phyloP scores from a whole-genome alignment of 352 stramenopile species.

The Globisporangium irregulare region DNA sequence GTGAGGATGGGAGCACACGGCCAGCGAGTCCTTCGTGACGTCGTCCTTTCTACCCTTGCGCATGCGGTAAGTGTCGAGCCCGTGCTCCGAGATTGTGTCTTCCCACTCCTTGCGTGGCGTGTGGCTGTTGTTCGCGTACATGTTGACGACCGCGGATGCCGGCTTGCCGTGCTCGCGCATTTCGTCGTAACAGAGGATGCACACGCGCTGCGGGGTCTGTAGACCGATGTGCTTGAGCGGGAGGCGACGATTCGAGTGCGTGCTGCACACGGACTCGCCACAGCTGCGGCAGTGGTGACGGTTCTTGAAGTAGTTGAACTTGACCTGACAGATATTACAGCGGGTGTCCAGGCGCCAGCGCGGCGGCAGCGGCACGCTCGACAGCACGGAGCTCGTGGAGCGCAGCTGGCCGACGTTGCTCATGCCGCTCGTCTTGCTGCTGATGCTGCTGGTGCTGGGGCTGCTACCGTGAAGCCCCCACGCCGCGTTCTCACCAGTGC shows the following conservation, averaged over 20 bases:
- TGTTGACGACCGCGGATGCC: constrained; percentile 68
- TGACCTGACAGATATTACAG: constrained; percentile 82
- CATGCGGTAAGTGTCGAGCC: not conserved
- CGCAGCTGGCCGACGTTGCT: constrained; percentile 24
- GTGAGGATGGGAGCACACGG: constrained; percentile 2
- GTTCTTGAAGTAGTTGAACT: constrained; percentile 86
- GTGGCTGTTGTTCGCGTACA: constrained; percentile 27
- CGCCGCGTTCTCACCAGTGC: not conserved
- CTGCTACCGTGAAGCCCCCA: constrained; percentile 10
- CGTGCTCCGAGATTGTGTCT: not conserved
- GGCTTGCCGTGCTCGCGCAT: constrained; percentile 69
- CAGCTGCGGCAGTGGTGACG: constrained; percentile 89
- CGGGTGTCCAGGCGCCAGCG: constrained; percentile 71
- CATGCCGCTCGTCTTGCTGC: constrained; percentile 7
- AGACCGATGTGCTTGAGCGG: constrained; percentile 60
- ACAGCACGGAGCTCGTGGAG: constrained; percentile 33
- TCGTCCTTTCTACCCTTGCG: not conserved
- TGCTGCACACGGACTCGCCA: constrained; percentile 80
- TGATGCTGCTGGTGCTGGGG: not conserved
- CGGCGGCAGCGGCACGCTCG: constrained; percentile 43
- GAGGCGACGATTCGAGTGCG: constrained; percentile 69
- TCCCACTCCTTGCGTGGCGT: not conserved
- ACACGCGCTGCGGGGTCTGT: constrained; percentile 65
- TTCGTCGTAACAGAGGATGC: constrained; percentile 80
- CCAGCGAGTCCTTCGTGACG: constrained; percentile 2